Percentiles rank a stretch among this genome's conserved stretches.
Conservation (phyloP, 306 rosid genomes). For the Luffa aegyptiaca region DNA sequence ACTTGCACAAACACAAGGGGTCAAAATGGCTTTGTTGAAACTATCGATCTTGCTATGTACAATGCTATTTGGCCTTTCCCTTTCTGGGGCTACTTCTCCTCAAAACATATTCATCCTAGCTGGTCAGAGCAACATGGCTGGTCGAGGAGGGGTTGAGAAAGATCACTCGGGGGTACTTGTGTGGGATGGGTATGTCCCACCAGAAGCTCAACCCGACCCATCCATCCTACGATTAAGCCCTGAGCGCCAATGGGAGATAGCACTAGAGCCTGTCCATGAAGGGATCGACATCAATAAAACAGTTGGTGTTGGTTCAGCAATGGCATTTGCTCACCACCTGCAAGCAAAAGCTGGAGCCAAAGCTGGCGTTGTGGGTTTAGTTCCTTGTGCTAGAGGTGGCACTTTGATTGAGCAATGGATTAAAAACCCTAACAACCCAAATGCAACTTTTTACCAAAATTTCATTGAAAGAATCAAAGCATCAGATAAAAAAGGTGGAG, state of each 20-base stretch:
- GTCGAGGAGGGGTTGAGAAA: background rate
- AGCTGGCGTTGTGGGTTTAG: background rate
- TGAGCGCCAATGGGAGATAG: background rate
- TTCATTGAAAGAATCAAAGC: background rate
- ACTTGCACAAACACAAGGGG: background rate
- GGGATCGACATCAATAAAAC: background rate
- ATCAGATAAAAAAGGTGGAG: background rate
- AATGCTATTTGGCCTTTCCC: background rate
- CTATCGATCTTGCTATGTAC: background rate
- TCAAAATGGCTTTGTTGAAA: background rate
- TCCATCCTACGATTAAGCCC: background rate
- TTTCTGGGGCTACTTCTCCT: background rate
- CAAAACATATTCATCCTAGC: background rate
- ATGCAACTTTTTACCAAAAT: background rate
- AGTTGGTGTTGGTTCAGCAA: background rate
- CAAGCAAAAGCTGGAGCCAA: background rate
- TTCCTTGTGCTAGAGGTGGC: slow-evolving; percentile 2
- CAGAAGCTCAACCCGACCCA: background rate
- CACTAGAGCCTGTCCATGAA: background rate
- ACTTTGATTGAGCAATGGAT: background rate
- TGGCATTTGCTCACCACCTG: background rate
- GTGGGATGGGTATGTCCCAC: background rate
- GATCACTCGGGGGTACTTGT: background rate
- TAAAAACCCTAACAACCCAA: background rate
- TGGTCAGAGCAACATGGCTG: slow-evolving; percentile 3